Base-by-base conservation (phyloP, 805 yeast genomes). In the Nakazawaea holstii region DNA sequence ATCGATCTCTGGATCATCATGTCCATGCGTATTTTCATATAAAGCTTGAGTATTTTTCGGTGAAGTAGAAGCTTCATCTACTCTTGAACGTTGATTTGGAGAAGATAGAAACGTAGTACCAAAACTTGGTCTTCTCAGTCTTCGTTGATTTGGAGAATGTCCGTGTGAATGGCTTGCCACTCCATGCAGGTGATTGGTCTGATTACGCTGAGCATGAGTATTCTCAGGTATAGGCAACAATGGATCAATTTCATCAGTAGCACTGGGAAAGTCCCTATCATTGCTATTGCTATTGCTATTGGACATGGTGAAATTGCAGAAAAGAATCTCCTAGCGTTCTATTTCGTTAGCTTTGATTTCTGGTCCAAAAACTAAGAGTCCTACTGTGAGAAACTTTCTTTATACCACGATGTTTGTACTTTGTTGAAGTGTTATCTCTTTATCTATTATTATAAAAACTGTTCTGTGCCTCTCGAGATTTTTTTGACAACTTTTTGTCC, bases 1-100 rank as follows among this genome's bases (percentile, higher is more conserved):
- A 44, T 61, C 65, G 8, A 57, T 15, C 41, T 61, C 65, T 8
- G 51, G 56, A 11, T 58, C 57, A 2, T 36, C 41, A n/a, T 41
- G 37, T 6, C 32, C 32, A 3, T 20, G 24, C 24, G 5, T 20
- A 20, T 20, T 20, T 3, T 20, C 24, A 20, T 20, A 20, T 20
- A 20, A 20, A 20, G 5, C 24, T 20, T 20, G 3, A 20, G 24
- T 20, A 20, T 20, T 20, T 35, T 20, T 35, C n/a, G 46, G 38
- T 10, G 38, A 42, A 20, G 45, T 11, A 35, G 46, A 14, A 24
- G 8, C 8, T 9, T n/a, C 39, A 14, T 7, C 30, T 14, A 14
- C 15, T 14, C 43, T 29, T 10, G n/a, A 13, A 24, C 26, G 42
- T 14, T 39, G 17, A 14, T 41, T 40, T n/a, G 50, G 35, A 6